These are phyloP conservation scores for Metrosideros polymorpha DNA, from an alignment of 441 rosid species.

Conservation along the genomic window DNA sequence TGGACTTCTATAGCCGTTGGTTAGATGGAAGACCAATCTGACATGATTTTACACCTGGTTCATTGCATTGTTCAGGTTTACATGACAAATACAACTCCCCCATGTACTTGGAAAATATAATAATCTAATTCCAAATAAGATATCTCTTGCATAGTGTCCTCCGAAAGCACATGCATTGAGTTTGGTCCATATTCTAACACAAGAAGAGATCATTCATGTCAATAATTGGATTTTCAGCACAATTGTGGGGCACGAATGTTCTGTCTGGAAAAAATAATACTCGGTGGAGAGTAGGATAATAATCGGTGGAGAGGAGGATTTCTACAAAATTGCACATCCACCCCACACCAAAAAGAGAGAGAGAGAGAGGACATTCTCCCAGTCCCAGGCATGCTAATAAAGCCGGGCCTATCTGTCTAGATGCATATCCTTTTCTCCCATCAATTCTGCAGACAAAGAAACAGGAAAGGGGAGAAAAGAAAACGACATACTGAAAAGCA, in stretches of 20 bases:
- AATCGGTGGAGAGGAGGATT: constrained; percentile 26
- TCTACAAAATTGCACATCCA: constrained; percentile 34
- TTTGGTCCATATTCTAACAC: background rate
- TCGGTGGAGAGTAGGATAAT: constrained; percentile 20
- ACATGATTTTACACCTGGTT: background rate
- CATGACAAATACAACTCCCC: background rate
- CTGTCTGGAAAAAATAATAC: background rate
- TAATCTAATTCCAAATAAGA: constrained; percentile 13
- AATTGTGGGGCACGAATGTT: background rate
- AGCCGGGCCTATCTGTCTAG: constrained; percentile 49
- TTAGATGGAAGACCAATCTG: background rate
- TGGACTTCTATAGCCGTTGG: background rate
- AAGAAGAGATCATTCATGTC: background rate
- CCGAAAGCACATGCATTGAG: background rate
- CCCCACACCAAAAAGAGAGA: background rate
- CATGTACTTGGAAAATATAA: background rate
- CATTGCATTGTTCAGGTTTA: background rate
- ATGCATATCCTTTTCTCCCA: background rate
- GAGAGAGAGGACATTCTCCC: constrained; percentile 26
- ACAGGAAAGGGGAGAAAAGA: constrained; percentile 15
- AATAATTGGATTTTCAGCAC: background rate
- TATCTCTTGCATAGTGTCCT: background rate
- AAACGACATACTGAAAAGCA: constrained; percentile 2
- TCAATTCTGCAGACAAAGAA: constrained; percentile 18
- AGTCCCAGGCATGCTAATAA: constrained; percentile 70